Conservation (phyloP, 331 rosid genomes). For the Prunus yedoensis region DNA sequence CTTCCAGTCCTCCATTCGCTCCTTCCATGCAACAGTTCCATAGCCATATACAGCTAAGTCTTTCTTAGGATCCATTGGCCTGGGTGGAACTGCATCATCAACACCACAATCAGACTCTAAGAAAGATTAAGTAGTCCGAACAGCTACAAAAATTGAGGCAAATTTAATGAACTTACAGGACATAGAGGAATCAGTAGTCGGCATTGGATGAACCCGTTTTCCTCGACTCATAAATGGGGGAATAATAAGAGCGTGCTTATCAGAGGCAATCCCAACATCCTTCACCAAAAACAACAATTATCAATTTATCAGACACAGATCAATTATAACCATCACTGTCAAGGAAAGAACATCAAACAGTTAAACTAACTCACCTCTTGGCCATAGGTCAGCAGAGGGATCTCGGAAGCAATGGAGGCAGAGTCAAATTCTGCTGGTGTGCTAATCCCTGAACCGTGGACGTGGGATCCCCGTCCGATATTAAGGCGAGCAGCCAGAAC, state of each 20-base stretch:
- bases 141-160: slow-evolving; percentile 4
- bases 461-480: slow-evolving; percentile 34
- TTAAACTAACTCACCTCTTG: slow-evolving; percentile 38
- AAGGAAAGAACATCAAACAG: background rate
- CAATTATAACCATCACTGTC: background rate
- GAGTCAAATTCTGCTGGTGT: slow-evolving; percentile 35
- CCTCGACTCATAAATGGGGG: slow-evolving; percentile 56
- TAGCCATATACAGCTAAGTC: slow-evolving; percentile 83
- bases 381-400: slow-evolving; percentile 52
- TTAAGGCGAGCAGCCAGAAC: slow-evolving; percentile 41
- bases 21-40: slow-evolving; percentile 91
- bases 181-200: slow-evolving; percentile 33
- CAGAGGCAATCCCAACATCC: slow-evolving; percentile 56
- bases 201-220: slow-evolving; percentile 46
- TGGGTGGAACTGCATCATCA: slow-evolving; percentile 48
- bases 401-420: slow-evolving; percentile 39
- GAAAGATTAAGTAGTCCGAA: slow-evolving; percentile 20
- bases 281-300: slow-evolving; percentile 19
- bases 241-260: slow-evolving; percentile 52
- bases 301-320: slow-evolving; percentile 8
- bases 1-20: slow-evolving; percentile 71
- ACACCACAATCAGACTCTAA: slow-evolving; percentile 28
- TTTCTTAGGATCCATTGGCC: slow-evolving; percentile 84
- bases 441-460: slow-evolving; percentile 34
- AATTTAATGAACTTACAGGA: slow-evolving; percentile 20